Evolutionary conservation across 257 asterid genomes (phyloP), one percentile per base, ranked within the genome.

Genomic region (Verbascum thapsus): DNA sequence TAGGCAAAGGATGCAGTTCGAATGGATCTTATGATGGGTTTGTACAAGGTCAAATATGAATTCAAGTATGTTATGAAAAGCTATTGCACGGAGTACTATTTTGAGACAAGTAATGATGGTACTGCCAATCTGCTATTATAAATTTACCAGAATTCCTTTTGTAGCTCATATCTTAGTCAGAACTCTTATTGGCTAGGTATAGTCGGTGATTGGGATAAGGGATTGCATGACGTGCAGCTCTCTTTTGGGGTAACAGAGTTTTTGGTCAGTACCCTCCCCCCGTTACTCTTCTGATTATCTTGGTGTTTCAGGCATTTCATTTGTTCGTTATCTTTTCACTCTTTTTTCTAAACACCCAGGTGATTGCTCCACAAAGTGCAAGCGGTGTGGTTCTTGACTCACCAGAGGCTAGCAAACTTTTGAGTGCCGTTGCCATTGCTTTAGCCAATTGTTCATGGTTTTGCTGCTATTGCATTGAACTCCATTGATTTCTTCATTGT

Each of bases 401-500:
- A 61, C 91, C 95, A n/a, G 95, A 84, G 80, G 91, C 91, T 32
- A 84, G 87, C 84, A 86, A 86, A 62, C 95, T 86, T 49, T 72
- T 86, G 75, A 86, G 95, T 76, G 89, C 89, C 34, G 89, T 81
- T 71, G 88, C 95, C 63, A 86, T 86, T 71, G 91, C 91, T 57
- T 49, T 84, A 66, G 75, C 95, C 63, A 84, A 80, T 67, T 77
- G 87, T 74, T 81, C 88, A 37, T 78, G 95, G 95, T 86, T 64
- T 63, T 72, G 45, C 26, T 51, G 17, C 52, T 44, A 6, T 78
- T 58, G 17, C 47, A 22, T 45, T 23, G 3, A 57, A 20, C 18
- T 35, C 44, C 39, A 5, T 60, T 64, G 5, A 13, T 55, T 66
- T 49, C 43, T 20, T 38, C 10, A 32, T 0, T 47, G 5, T 49